Conservation (phyloP, 805 yeast species). For the Metschnikowia amazonensis region DNA sequence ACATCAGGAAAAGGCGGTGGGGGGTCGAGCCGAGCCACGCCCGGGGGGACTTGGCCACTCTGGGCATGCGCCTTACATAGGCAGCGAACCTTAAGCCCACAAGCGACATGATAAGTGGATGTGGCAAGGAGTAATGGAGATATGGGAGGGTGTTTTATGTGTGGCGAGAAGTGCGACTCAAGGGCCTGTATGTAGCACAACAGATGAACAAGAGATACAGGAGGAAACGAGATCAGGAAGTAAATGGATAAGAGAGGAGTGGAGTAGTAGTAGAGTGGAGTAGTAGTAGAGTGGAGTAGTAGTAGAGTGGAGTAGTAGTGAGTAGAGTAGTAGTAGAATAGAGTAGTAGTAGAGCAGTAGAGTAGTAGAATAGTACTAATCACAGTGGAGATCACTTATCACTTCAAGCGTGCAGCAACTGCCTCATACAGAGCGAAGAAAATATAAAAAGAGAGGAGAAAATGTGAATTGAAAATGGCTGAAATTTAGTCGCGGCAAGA, state of each 20-base stretch:
- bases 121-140: background rate
- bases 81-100: slow-evolving; percentile 3
- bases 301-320: background rate
- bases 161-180: slow-evolving; percentile 5
- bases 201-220: no score
- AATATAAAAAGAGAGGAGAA: no score
- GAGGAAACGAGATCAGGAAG: no score
- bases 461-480: no score
- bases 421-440: no score
- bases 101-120: slow-evolving; percentile 3
- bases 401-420: no score
- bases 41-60: background rate
- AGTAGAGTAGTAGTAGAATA: no score
- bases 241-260: no score
- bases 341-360: background rate
- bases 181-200: background rate
- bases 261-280: background rate
- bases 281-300: background rate
- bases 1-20: background rate
- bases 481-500: no score
- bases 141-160: background rate
- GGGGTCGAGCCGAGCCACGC: background rate
- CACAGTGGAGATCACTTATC: no score
- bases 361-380: background rate
- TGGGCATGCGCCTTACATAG: slow-evolving; percentile 2